Conservation (phyloP, 306 rosid genomes). For the Dalbergia cultrata region DNA sequence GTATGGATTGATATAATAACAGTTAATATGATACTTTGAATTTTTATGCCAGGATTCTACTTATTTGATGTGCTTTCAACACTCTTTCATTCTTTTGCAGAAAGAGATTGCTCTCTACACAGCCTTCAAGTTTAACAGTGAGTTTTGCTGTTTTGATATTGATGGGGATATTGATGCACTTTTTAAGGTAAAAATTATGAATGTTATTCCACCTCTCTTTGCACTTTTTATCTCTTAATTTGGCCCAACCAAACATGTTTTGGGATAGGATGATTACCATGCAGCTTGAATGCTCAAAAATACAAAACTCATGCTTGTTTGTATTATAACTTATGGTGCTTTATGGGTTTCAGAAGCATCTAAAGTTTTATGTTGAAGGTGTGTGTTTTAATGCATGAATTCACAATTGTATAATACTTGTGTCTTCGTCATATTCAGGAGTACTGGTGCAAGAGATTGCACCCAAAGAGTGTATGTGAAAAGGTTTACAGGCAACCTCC, state of each 20-base stretch:
- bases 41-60: constrained; percentile 19
- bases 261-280: constrained; percentile 33
- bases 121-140: constrained; percentile 78
- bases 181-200: constrained; percentile 73
- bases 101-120: constrained; percentile 96
- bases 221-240: constrained; percentile 17
- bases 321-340: constrained; percentile 35
- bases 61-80: constrained; percentile 35
- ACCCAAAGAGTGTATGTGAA: constrained; percentile 95
- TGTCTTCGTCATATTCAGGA: constrained; percentile 63
- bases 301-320: constrained; percentile 8
- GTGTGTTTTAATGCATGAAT: constrained; percentile 34
- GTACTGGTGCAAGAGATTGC: constrained; percentile 97
- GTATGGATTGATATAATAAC: constrained; percentile 12
- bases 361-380: constrained; percentile 26
- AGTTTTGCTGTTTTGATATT: constrained; percentile 85
- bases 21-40: constrained; percentile 24
- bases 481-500: constrained; percentile 96
- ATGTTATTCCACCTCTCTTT: constrained; percentile 19
- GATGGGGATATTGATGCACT: constrained; percentile 94
- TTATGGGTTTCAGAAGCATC: constrained; percentile 33
- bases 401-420: constrained; percentile 21
- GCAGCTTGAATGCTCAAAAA: constrained; percentile 19
- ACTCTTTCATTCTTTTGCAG: constrained; percentile 60
- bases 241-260: constrained; percentile 16